phyloP scores from a whole-genome alignment of 1,284 basidiomycete species.

The Agaricales sp. region DNA sequence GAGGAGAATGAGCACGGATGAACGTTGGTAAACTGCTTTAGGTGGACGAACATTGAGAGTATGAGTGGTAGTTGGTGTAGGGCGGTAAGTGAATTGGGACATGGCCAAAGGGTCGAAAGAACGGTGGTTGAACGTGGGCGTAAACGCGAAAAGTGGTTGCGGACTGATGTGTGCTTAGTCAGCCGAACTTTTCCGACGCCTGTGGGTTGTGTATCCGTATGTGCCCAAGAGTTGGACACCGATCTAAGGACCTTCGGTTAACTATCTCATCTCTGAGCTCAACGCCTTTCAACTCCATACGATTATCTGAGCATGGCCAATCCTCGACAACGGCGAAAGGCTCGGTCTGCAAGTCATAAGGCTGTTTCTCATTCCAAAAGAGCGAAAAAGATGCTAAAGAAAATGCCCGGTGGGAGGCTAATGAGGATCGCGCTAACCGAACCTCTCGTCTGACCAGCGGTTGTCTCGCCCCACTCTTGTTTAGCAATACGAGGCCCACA shows the following conservation, averaged over 20 bases:
- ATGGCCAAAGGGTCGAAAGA: background rate
- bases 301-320: conserved; percentile 64
- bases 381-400: conserved; percentile 68
- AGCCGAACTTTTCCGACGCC: background rate
- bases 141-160: background rate
- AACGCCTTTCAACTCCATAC: background rate
- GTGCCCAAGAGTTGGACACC: background rate
- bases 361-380: conserved; percentile 60
- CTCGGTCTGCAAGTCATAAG: conserved; percentile 60
- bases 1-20: background rate
- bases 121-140: background rate
- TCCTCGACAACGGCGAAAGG: conserved; percentile 81
- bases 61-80: background rate
- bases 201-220: background rate
- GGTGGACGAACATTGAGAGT: background rate
- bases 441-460: conserved; percentile 3
- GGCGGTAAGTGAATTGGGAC: background rate
- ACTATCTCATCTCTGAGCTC: conserved; percentile 1
- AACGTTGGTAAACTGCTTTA: background rate
- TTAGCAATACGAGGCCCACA: conserved; percentile 79
- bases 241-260: no score
- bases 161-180: background rate
- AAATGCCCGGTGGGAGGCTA: conserved; percentile 51
- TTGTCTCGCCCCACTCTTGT: conserved; percentile 5
- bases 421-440: background rate